A percentile compares a stretch with the other conserved stretches of the same genome.
These are phyloP conservation scores for Saccharomycopsis javanensis DNA, from an alignment of 805 yeast genomes.

Conservation along the genomic window DNA sequence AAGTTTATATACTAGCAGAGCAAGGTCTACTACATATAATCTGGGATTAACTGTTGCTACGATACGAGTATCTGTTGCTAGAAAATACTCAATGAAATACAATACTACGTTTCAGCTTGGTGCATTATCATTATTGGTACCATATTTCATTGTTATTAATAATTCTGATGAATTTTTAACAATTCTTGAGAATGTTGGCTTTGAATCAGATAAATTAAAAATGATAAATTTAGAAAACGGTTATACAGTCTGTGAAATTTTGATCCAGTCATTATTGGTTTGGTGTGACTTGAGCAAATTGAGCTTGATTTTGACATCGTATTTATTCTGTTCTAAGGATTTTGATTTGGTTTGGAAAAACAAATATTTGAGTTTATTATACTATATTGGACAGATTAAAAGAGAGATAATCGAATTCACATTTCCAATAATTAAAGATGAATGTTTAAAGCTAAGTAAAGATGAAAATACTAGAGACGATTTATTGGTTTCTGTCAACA, in stretches of 20 bases:
- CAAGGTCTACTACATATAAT: not conserved
- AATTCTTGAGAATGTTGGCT: constrained; percentile 3
- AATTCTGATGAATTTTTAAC: not conserved
- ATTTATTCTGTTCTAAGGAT: constrained; percentile 2
- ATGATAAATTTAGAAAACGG: not conserved
- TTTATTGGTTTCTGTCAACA: not conserved
- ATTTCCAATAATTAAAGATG: constrained; percentile 9
- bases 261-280: constrained; percentile 1
- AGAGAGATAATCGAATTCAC: constrained; percentile 1
- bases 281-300: not conserved
- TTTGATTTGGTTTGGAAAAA: not conserved
- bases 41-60: not conserved
- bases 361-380: constrained; percentile 4
- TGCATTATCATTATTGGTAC: constrained; percentile 1
- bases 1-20: not conserved
- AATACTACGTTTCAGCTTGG: constrained; percentile 1
- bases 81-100: not conserved
- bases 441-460: not conserved
- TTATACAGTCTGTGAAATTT: constrained; percentile 3
- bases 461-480: not conserved
- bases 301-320: not conserved
- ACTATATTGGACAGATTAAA: not conserved
- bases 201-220: not conserved
- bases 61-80: not conserved
- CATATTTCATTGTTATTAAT: constrained; percentile 1